Percentiles rank a stretch among this genome's conserved stretches.
These are phyloP conservation scores for Tephrocybe sp. DNA, from an alignment of 768 basidiomycete species.

Conservation along the genomic window DNA sequence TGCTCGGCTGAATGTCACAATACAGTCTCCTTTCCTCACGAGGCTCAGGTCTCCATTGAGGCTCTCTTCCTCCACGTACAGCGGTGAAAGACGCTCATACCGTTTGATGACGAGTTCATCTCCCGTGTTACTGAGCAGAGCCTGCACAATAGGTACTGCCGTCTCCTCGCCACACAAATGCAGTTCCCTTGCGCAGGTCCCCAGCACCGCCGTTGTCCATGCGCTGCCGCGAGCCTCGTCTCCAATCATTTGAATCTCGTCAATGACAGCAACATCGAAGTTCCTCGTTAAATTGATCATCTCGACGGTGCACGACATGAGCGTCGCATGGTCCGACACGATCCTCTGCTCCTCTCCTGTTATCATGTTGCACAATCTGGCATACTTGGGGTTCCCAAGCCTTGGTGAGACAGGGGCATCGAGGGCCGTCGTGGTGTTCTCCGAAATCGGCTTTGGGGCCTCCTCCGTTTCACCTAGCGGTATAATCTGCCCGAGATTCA, in stretches of 20 bases:
- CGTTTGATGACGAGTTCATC: constrained; percentile 79
- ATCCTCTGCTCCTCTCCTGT: constrained; percentile 91
- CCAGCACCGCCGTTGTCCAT: constrained; percentile 85
- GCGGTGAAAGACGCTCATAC: constrained; percentile 88
- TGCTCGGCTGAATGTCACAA: constrained; percentile 81
- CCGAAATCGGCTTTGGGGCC: constrained; percentile 27
- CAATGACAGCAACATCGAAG: constrained; percentile 86
- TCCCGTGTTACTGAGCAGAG: constrained; percentile 71
- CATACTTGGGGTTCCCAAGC: constrained; percentile 47
- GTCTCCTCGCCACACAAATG: constrained; percentile 97
- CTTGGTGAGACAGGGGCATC: constrained; percentile 33
- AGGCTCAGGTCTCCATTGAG: constrained; percentile 59
- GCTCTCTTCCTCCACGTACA: constrained; percentile 65
- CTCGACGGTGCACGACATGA: constrained; percentile 91
- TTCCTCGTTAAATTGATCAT: constrained; percentile 57
- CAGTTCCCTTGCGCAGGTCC: constrained; percentile 73
- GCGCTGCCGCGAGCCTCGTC: constrained; percentile 75
- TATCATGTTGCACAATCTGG: constrained; percentile 76
- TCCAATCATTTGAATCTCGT: constrained; percentile 95
- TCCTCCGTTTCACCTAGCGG: constrained; percentile 61
- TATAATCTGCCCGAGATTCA: constrained; percentile 88
- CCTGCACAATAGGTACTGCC: constrained; percentile 76
- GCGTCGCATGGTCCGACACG: constrained; percentile 51
- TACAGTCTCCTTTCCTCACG: constrained; percentile 82
- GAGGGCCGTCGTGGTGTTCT: constrained; percentile 31